These are phyloP conservation scores for Choiromyces venosus DNA, from an alignment of 495 filamentous ascomycete genomes.

Conservation along the genomic window DNA sequence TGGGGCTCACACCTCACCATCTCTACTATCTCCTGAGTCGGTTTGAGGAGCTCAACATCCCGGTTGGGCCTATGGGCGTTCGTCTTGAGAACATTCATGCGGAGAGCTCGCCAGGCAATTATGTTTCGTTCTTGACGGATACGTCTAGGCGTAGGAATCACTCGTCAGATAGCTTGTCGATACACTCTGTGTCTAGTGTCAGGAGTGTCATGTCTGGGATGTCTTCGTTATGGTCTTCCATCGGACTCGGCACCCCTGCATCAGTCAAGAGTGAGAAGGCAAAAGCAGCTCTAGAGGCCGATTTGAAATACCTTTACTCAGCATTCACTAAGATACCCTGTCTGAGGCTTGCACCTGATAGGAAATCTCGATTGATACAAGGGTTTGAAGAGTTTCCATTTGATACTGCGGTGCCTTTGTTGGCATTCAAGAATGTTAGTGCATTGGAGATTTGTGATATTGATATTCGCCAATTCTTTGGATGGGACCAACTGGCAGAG, in stretches of 20 bases:
- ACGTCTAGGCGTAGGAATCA: conserved; percentile 62
- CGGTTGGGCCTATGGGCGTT: conserved; percentile 92
- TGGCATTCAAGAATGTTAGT: conserved; percentile 93
- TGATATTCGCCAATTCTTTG: conserved; percentile 93
- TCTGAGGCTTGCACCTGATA: conserved; percentile 79
- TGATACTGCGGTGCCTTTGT: conserved; percentile 91
- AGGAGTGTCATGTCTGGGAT: conserved; percentile 96
- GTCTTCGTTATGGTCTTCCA: conserved; percentile 82
- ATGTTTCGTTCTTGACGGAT: conserved; percentile 90
- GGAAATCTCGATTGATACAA: conserved; percentile 76
- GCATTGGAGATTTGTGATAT: conserved; percentile 89
- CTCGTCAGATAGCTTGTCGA: conserved; percentile 77
- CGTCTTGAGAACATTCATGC: conserved; percentile 90
- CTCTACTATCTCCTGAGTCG: conserved; percentile 91
- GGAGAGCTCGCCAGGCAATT: conserved; percentile 76
- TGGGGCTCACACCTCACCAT: conserved; percentile 94
- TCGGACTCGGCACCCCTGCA: conserved; percentile 70
- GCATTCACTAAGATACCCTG: conserved; percentile 98
- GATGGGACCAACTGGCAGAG: conserved; percentile 90
- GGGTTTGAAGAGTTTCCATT: conserved; percentile 98
- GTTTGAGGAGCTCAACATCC: conserved; percentile 84
- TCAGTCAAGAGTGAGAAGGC: conserved; percentile 76
- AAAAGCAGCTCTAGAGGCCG: conserved; percentile 73
- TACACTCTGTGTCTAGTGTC: conserved; percentile 92
- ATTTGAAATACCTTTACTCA: conserved; percentile 93